Base-by-base conservation (phyloP, 805 yeast genomes). In the Pichia cabralensis region DNA sequence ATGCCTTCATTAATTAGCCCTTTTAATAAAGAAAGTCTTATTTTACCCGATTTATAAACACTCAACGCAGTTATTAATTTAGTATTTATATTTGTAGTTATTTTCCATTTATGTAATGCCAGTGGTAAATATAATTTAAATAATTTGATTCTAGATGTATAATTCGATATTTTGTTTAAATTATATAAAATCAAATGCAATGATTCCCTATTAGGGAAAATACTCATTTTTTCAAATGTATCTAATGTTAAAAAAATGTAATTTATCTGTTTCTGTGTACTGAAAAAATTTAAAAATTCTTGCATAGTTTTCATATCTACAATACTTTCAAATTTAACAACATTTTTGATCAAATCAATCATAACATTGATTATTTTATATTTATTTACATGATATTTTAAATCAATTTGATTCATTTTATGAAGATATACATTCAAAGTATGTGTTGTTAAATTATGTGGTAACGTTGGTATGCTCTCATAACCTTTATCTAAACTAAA, bases 121-220 rank as follows among this genome's bases (percentile, higher is more conserved):
- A 38, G 16, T 3, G 16, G n/a, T 8, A 37, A 5, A 21, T 32
- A 37, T 8, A 33, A 11, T 10, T 37, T 10, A 12, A 37, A 5
- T 6, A 28, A 12, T 5, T 9, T 14, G 14, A 21, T 17, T 11
- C 33, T 19, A 8, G 9, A 7, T 3, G 13, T 10, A 10, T 2
- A 4, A 22, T 33, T 12, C 2, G 5, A 2, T 13, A 37, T 25
- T 8, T 27, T 18, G 2, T 13, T 13, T 5, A 33, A 26, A 15
- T 30, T 24, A 17, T 29, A 32, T 3, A 37, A 33, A 8, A 37
- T 12, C 8, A 37, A 15, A 33, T 37, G 36, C 6, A 37, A 19
- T 12, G 40, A 33, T 7, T 37, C 24, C n/a, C 30, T 33, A n/a
- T 33, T 37, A 3, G 40, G 40, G 7, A 22, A 11, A 11, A 37